Evolutionary conservation across 169 alveolate species (phyloP), one percentile per base, ranked within the genome.

Genomic region (Perkinsus marinus): DNA sequence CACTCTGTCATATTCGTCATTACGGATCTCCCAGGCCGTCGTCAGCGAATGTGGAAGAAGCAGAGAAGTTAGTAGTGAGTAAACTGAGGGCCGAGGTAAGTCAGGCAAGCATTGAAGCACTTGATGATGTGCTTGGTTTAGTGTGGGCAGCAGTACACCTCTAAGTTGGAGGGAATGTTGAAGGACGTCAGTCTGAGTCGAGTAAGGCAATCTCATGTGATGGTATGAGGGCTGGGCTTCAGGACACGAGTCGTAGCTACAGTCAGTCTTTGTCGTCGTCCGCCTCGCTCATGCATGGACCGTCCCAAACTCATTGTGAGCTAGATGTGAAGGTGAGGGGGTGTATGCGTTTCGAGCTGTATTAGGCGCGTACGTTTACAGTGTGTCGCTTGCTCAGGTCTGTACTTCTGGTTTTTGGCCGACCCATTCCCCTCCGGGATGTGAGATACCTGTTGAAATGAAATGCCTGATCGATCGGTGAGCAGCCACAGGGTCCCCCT

Each of bases 111-210:
- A n/a, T n/a, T n/a, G n/a, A n/a, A n/a, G n/a, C n/a, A 57, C 79
- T 16, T 13, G 26, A 2, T 16, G 79, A 57, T 57, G 26, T 30
- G 37, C 79, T 57, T 30, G 26, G 37, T 16, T 57, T 26, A 57
- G 79, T 57, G 79, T 89, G 93, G 93, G 0, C 93, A 92, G 69
- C 93, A 69, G 92, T 92, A 92, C 92, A 92, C 93, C 90, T 68
- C 91, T 37, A 92, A 92, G 91, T 68, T 92, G 69, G 93, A 92
- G 90, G 90, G 91, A 16, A 92, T 92, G 92, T 47, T 46, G 43
- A 39, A 43, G 89, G 92, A 90, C 90, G 43, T 92, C 89, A 57
- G 79, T 26, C 34, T 57, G 34, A 57, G 79, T 30, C 79, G 22
- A 30, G 79, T 57, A 30, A 16, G 79, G 19, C 46, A 41, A 3